A percentile compares a stretch with the other conserved stretches of the same genome.
phyloP scores from a whole-genome alignment of 768 basidiomycete genomes.

The Kwoniella dejecticola region DNA sequence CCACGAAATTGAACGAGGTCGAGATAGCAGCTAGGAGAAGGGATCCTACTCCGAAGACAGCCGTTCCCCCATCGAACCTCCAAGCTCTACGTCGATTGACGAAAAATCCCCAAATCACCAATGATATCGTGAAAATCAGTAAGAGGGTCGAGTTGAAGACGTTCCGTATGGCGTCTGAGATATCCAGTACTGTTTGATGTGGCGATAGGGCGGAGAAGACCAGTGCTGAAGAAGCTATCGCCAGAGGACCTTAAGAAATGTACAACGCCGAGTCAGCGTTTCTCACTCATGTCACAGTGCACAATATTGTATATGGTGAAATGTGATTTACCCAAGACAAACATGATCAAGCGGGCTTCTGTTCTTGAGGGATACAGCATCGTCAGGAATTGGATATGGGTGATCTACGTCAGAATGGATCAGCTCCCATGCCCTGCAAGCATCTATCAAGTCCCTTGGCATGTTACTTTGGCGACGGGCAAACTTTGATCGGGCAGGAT shows the following conservation, averaged over 20 bases:
- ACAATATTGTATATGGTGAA: too few species aligned
- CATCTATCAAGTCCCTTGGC: neutral
- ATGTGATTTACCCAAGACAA: constrained; percentile 67
- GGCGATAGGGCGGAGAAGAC: constrained; percentile 73
- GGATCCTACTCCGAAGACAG: constrained; percentile 84
- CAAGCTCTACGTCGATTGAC: constrained; percentile 90
- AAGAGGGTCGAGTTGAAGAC: constrained; percentile 97
- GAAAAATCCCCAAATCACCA: constrained; percentile 89
- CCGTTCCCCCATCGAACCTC: constrained; percentile 95
- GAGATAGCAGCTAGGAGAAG: constrained; percentile 77
- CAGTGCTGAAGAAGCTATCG: constrained; percentile 78
- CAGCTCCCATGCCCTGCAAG: neutral
- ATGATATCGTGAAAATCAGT: constrained; percentile 83
- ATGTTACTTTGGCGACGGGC: too few species aligned
- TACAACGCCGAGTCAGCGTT: neutral
- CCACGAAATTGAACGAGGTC: constrained; percentile 79
- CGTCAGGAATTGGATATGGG: constrained; percentile 96
- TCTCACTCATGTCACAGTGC: too few species aligned
- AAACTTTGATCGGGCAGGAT: too few species aligned
- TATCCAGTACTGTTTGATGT: constrained; percentile 57
- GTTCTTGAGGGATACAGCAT: constrained; percentile 87
- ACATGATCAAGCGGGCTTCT: constrained; percentile 81
- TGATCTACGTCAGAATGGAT: constrained; percentile 75
- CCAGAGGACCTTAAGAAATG: constrained; percentile 69
- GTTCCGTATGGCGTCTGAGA: constrained; percentile 79